A percentile compares a stretch with the other conserved stretches of the same genome.
Conservation (phyloP, 2,329 filamentous ascomycete species). For the Chaetomium sp. region DNA sequence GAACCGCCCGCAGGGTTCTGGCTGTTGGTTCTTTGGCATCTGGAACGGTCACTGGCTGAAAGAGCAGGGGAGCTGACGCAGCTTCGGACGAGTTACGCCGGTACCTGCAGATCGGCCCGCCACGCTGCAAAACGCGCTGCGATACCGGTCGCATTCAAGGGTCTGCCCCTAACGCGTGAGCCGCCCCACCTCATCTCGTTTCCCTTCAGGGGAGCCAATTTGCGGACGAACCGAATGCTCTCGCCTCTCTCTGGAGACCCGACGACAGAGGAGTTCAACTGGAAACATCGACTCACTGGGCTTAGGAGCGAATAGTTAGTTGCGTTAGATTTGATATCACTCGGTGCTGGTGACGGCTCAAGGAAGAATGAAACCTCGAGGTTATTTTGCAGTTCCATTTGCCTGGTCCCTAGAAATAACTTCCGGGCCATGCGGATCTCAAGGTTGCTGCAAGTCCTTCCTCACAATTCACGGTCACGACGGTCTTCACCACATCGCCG, state of each 20-base stretch:
- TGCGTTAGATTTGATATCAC: not conserved
- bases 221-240: too few species aligned
- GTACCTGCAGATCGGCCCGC: not conserved
- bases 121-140: not conserved
- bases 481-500: too few species aligned
- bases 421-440: too few species aligned
- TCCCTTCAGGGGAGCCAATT: not conserved
- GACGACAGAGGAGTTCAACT: not conserved
- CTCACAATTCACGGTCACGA: too few species aligned
- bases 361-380: not conserved
- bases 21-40: not conserved
- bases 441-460: too few species aligned
- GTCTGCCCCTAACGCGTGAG: not conserved
- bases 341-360: not conserved
- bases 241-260: not conserved
- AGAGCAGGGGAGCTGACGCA: not conserved
- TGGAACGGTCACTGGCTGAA: not conserved
- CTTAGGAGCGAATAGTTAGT: too few species aligned
- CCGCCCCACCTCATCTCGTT: slow-evolving; percentile 10
- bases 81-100: not conserved
- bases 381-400: too few species aligned
- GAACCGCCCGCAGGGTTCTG: slow-evolving; percentile 1
- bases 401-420: too few species aligned
- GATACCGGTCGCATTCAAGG: not conserved
- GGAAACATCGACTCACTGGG: not conserved